Conservation (phyloP, 495 filamentous ascomycete species). For the Tirmania nivea region DNA sequence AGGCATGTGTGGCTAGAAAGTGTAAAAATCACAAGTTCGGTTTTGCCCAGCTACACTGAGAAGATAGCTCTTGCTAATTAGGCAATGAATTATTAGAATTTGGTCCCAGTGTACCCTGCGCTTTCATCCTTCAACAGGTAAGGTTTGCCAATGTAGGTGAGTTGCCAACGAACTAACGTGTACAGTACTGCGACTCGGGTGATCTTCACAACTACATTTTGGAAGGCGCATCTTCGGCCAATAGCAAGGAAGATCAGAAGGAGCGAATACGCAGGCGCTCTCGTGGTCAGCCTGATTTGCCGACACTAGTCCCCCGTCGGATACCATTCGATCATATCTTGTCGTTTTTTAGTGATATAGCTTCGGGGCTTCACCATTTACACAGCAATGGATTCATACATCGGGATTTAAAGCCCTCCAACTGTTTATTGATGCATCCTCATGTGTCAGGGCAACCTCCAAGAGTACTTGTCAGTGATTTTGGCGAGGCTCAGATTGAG, state of each 20-base stretch:
- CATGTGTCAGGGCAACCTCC: constrained; percentile 26
- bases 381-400: constrained; percentile 92
- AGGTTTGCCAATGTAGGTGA: not conserved
- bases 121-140: constrained; percentile 80
- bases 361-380: constrained; percentile 71
- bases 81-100: constrained; percentile 29
- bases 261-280: constrained; percentile 63
- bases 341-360: constrained; percentile 90
- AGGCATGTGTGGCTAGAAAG: constrained; percentile 94
- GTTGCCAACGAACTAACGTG: not conserved
- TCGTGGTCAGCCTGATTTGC: constrained; percentile 35
- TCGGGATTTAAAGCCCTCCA: constrained; percentile 84
- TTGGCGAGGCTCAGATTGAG: constrained; percentile 79
- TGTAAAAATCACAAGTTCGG: constrained; percentile 42
- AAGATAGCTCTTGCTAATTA: no score
- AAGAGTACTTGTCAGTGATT: constrained; percentile 79
- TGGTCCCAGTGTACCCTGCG: constrained; percentile 78
- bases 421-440: constrained; percentile 49
- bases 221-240: constrained; percentile 41
- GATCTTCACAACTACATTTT: constrained; percentile 73
- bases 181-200: constrained; percentile 69
- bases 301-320: constrained; percentile 33
- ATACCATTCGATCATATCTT: constrained; percentile 82
- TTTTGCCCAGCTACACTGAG: not conserved
- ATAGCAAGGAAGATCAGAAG: constrained; percentile 52